Conservation (phyloP, 257 asterid species). For the Eucommia ulmoides region DNA sequence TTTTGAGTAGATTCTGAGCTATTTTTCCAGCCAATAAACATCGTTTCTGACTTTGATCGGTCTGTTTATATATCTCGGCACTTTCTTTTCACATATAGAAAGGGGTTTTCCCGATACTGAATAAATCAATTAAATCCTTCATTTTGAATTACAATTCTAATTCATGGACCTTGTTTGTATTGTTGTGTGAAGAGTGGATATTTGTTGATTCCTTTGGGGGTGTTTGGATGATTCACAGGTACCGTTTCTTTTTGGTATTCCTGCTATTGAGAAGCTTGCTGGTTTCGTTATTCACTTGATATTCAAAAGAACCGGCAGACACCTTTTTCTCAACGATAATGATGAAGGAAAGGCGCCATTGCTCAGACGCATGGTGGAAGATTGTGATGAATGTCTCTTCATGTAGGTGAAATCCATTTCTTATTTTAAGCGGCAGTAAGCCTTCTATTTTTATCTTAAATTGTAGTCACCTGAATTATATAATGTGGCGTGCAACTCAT, state of each 20-base stretch:
- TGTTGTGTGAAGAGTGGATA: conserved; percentile 1
- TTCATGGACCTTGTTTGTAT: not conserved
- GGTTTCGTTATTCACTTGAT: conserved; percentile 71
- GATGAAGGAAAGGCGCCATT: conserved; percentile 86
- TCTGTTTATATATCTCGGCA: not conserved
- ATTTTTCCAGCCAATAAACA: too few relatives aligned
- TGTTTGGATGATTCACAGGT: conserved; percentile 35
- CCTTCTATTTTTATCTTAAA: too few relatives aligned
- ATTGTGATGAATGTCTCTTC: conserved; percentile 42
- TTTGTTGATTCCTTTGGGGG: not conserved
- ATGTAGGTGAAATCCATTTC: conserved; percentile 73
- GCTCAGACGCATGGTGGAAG: conserved; percentile 77
- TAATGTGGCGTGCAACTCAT: conserved; percentile 6
- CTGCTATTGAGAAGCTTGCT: conserved; percentile 76
- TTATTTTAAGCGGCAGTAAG: too few relatives aligned
- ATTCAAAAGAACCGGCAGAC: conserved; percentile 90
- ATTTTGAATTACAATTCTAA: not conserved
- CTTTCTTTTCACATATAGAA: not conserved
- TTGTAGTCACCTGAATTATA: too few relatives aligned
- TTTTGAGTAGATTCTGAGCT: too few relatives aligned
- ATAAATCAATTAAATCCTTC: not conserved
- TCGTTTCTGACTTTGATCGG: too few relatives aligned
- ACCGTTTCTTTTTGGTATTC: conserved; percentile 91
- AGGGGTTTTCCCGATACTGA: not conserved
- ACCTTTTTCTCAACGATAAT: conserved; percentile 80